These are phyloP conservation scores for Cajanus cajan DNA, from an alignment of 306 rosid genomes.

Conservation along the genomic window DNA sequence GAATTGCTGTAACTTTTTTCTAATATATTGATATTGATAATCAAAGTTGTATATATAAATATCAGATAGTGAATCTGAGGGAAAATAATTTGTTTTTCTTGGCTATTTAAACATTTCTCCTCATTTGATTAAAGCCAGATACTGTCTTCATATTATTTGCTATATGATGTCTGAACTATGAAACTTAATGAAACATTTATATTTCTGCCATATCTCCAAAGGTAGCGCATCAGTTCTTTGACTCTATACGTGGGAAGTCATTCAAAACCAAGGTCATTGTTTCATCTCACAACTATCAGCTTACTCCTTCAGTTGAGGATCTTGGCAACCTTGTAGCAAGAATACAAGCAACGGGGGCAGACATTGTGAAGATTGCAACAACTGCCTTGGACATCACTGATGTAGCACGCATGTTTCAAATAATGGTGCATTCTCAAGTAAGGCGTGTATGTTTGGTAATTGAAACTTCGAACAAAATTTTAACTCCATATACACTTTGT, in stretches of 20 bases:
- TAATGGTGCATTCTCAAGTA: constrained; percentile 86
- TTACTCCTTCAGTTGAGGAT: constrained; percentile 85
- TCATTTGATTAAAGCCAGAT: constrained; percentile 3
- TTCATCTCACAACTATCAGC: constrained; percentile 88
- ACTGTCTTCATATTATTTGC: constrained; percentile 14
- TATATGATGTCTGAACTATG: constrained; percentile 22
- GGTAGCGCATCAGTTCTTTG: constrained; percentile 78
- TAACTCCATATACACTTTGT: neutral
- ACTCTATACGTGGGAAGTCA: constrained; percentile 63
- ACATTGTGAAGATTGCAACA: constrained; percentile 91
- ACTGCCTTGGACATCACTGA: constrained; percentile 87
- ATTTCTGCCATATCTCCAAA: constrained; percentile 41
- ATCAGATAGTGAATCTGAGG: constrained; percentile 1
- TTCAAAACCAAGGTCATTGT: constrained; percentile 69
- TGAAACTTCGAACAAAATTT: neutral
- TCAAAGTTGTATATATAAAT: constrained; percentile 19
- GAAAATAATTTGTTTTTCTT: neutral
- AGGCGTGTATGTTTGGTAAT: constrained; percentile 34
- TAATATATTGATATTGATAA: neutral
- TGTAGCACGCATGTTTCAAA: constrained; percentile 72
- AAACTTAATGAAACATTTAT: constrained; percentile 27
- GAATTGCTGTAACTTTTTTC: constrained; percentile 17
- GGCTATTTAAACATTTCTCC: neutral
- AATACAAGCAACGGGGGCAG: constrained; percentile 92
- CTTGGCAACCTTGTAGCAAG: constrained; percentile 85